Evolutionary conservation across 352 stramenopile species (phyloP).

Genomic region (Globisporangium polare): DNA sequence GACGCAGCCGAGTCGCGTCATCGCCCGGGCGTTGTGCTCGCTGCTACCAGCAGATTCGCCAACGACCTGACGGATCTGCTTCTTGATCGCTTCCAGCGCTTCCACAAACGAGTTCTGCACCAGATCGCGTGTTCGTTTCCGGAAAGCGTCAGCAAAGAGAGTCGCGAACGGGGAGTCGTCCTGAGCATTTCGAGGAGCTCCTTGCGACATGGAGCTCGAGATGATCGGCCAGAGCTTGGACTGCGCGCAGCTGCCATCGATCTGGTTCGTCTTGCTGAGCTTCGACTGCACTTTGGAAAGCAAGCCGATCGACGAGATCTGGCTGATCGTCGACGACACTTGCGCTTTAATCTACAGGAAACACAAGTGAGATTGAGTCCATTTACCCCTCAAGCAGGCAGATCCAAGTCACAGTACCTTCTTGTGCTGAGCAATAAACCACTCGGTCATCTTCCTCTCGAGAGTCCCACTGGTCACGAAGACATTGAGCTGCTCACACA

Average conservation of each 20-base stretch:
- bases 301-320: constrained; percentile 50
- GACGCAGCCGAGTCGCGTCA: constrained; percentile 35
- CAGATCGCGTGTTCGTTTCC: constrained; percentile 58
- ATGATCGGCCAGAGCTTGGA: constrained; percentile 34
- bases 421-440: constrained; percentile 30
- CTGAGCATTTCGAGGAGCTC: background rate
- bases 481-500: constrained; percentile 24
- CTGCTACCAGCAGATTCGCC: constrained; percentile 20
- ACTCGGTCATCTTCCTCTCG: constrained; percentile 24
- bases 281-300: constrained; percentile 61
- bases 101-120: constrained; percentile 75
- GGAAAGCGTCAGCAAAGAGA: constrained; percentile 60
- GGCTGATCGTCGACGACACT: constrained; percentile 39
- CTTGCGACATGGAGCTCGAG: background rate
- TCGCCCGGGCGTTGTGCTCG: constrained; percentile 13
- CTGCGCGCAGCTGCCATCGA: constrained; percentile 27
- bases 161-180: constrained; percentile 50
- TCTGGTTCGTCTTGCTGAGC: constrained; percentile 35
- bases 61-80: constrained; percentile 43
- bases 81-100: constrained; percentile 68
- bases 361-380: background rate
- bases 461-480: constrained; percentile 34
- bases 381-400: background rate
- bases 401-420: constrained; percentile 25
- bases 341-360: constrained; percentile 37